A percentile compares a stretch with the other conserved stretches of the same genome.
phyloP scores from a whole-genome alignment of 345 rosid genomes.

The Punica granatum region DNA sequence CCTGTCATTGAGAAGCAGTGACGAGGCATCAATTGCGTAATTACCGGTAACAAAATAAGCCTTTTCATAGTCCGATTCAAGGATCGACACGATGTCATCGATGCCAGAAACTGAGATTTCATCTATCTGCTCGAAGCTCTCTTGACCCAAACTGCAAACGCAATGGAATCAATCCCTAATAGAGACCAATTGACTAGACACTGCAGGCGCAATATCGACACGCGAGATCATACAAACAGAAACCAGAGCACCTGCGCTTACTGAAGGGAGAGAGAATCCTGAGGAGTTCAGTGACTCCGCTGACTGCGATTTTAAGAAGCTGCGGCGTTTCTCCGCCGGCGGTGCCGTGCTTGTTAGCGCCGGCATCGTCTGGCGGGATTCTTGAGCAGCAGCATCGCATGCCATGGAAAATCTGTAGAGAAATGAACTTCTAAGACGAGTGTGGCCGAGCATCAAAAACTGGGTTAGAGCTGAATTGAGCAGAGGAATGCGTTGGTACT shows the following conservation, averaged over 20 bases:
- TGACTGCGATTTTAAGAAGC: constrained; percentile 50
- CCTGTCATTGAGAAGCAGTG: too few relatives aligned
- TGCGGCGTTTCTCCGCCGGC: constrained; percentile 25
- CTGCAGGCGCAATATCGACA: too few relatives aligned
- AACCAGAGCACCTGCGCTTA: constrained; percentile 28
- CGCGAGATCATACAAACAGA: background rate
- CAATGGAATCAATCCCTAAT: too few relatives aligned
- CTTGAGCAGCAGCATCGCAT: constrained; percentile 44
- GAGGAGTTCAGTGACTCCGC: constrained; percentile 68
- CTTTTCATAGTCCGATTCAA: constrained; percentile 61
- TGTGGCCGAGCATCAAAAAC: constrained; percentile 29
- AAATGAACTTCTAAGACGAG: background rate
- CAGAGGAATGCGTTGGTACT: background rate
- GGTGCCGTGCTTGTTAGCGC: constrained; percentile 8
- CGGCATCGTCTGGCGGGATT: constrained; percentile 13
- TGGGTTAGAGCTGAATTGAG: constrained; percentile 5
- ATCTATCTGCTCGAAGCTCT: constrained; percentile 16
- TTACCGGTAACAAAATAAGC: constrained; percentile 86
- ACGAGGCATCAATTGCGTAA: background rate
- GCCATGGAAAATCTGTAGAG: constrained; percentile 25
- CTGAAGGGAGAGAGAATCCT: constrained; percentile 39
- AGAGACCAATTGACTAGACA: too few relatives aligned
- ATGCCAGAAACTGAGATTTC: constrained; percentile 29
- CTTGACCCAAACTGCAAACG: background rate
- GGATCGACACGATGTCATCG: constrained; percentile 47